Conservation (phyloP, 306 rosid genomes). For the Parietaria judaica region DNA sequence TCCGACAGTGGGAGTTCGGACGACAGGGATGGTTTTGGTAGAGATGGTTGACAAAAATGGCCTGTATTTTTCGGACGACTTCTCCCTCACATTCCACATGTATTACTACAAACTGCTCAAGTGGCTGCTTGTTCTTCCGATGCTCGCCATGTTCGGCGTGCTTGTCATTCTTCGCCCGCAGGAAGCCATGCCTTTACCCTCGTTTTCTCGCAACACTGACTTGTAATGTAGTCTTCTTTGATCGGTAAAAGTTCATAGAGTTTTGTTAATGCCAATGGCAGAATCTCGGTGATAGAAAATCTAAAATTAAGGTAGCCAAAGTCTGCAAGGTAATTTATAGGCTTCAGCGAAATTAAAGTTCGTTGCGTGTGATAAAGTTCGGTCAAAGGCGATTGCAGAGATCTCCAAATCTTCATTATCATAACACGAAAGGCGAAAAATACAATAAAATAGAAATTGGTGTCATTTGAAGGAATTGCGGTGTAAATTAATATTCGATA, state of each 20-base stretch:
- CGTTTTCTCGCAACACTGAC: conserved; percentile 81
- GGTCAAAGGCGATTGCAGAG: too few relatives aligned
- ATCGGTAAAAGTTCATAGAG: conserved; percentile 1
- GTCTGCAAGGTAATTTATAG: conserved; percentile 7
- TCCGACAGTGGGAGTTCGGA: conserved; percentile 76
- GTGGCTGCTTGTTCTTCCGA: conserved; percentile 94
- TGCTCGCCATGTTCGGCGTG: conserved; percentile 87
- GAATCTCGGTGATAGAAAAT: background rate
- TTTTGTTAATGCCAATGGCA: conserved; percentile 2
- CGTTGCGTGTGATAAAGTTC: too few relatives aligned
- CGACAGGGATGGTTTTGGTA: conserved; percentile 82
- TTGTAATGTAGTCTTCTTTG: conserved; percentile 20
- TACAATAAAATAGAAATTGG: too few relatives aligned
- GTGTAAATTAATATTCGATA: too few relatives aligned
- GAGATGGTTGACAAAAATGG: conserved; percentile 99
- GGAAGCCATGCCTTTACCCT: conserved; percentile 83
- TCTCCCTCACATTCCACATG: conserved; percentile 97
- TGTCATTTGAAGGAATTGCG: too few relatives aligned
- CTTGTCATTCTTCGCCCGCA: conserved; percentile 90
- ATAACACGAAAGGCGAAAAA: too few relatives aligned
- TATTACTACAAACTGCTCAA: conserved; percentile 85
- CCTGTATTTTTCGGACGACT: conserved; percentile 79
- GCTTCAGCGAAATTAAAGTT: conserved; percentile 12
- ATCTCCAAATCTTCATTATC: too few relatives aligned
- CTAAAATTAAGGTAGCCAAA: conserved; percentile 7